Conservation (phyloP, 2,329 filamentous ascomycete genomes). For the Aspergillus novoparasiticus region DNA sequence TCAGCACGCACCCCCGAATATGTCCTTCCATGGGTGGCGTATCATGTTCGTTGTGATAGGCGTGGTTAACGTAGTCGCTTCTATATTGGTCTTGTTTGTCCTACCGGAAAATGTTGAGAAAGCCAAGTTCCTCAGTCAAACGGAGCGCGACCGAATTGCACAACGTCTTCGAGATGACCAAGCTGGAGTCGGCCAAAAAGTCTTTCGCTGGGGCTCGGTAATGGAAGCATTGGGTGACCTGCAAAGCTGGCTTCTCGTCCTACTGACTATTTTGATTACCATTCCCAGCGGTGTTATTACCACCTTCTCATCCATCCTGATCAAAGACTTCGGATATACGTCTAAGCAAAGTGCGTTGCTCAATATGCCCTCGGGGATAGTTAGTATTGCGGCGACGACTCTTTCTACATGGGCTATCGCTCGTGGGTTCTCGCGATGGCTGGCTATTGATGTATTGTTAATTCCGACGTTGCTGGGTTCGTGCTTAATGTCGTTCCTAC, state of each 20-base stretch:
- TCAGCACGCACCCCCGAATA: conserved; percentile 25
- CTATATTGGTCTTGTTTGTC: conserved; percentile 23
- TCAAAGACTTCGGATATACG: conserved; percentile 46
- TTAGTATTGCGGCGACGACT: conserved; percentile 43
- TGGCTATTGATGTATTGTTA: conserved; percentile 45
- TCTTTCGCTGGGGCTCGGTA: conserved; percentile 26
- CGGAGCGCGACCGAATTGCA: conserved; percentile 21
- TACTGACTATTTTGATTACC: conserved; percentile 36
- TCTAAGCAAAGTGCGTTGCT: conserved; percentile 46
- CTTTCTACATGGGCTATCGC: conserved; percentile 43
- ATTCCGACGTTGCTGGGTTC: conserved; percentile 51
- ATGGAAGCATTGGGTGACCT: conserved; percentile 22
- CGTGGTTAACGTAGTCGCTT: conserved; percentile 25
- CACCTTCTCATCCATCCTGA: conserved; percentile 49
- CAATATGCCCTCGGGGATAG: conserved; percentile 48
- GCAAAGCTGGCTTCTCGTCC: conserved; percentile 25
- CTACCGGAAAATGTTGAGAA: conserved; percentile 24
- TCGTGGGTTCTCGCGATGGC: conserved; percentile 41
- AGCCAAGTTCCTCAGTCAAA: conserved; percentile 26
- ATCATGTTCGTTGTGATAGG: conserved; percentile 35
- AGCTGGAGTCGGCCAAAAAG: conserved; percentile 23
- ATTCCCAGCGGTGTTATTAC: conserved; percentile 50
- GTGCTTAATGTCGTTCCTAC: conserved; percentile 39
- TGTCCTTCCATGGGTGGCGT: conserved; percentile 28
- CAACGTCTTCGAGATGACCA: conserved; percentile 23